phyloP scores from a whole-genome alignment of 305 asterid genomes.

The Fraxinus velutina region DNA sequence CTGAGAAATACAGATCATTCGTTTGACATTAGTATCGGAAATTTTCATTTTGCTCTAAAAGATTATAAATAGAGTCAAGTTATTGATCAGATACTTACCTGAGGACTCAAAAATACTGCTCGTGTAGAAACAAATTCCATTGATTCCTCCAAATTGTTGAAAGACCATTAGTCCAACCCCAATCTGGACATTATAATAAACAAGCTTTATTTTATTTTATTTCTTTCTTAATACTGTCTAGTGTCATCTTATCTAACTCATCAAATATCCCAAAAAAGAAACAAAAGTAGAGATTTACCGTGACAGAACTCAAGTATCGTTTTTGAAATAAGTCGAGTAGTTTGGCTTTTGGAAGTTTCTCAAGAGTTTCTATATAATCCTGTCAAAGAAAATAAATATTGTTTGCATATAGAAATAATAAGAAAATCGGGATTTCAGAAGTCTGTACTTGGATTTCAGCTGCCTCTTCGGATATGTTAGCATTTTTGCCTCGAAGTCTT shows the following conservation, averaged over 20 bases:
- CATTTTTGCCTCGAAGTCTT: constrained; percentile 63
- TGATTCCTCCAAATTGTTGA: constrained; percentile 95
- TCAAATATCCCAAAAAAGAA: neutral
- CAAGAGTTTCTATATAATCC: constrained; percentile 81
- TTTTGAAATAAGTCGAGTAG: constrained; percentile 69
- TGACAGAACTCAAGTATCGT: constrained; percentile 70
- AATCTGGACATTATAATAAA: constrained; percentile 40
- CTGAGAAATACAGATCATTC: constrained; percentile 29
- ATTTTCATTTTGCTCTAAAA: neutral
- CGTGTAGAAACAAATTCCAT: constrained; percentile 84
- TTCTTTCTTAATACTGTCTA: neutral
- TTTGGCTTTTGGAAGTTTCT: constrained; percentile 75
- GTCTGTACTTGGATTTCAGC: constrained; percentile 69
- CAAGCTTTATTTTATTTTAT: neutral
- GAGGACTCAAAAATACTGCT: constrained; percentile 85
- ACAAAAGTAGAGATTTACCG: constrained; percentile 32
- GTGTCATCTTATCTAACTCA: neutral
- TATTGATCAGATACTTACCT: constrained; percentile 35
- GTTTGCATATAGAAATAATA: neutral
- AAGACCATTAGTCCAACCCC: constrained; percentile 96
- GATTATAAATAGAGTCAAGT: neutral
- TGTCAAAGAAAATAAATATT: constrained; percentile 28
- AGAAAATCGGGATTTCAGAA: constrained; percentile 8
- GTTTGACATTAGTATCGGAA: neutral
- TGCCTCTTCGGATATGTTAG: constrained; percentile 69